These are phyloP conservation scores for Ustilago lituana DNA, from an alignment of 1,284 basidiomycete genomes.

Conservation along the genomic window DNA sequence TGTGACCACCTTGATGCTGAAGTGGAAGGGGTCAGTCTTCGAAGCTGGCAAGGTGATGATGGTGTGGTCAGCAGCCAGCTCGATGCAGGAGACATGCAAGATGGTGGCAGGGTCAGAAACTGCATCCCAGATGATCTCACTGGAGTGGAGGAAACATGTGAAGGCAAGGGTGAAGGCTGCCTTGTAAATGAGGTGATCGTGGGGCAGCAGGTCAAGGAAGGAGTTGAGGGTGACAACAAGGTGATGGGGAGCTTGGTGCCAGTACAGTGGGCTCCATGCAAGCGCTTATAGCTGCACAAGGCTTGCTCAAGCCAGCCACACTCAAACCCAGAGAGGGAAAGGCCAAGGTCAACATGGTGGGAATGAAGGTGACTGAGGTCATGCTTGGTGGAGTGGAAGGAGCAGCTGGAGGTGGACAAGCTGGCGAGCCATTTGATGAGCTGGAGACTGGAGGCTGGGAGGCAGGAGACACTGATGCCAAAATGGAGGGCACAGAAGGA, in stretches of 20 bases:
- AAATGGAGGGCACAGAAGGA: no score
- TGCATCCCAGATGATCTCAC: neutral
- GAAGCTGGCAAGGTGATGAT: neutral
- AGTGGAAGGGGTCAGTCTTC: neutral
- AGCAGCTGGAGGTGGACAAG: neutral
- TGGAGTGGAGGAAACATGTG: neutral
- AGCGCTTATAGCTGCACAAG: neutral
- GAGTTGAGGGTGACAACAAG: neutral
- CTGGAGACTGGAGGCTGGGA: neutral
- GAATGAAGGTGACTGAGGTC: neutral
- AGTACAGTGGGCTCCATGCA: neutral
- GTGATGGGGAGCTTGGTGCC: neutral
- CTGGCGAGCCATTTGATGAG: neutral
- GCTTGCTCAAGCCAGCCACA: neutral
- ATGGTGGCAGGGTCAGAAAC: neutral
- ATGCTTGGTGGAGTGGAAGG: slow-evolving; percentile 2
- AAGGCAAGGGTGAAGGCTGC: neutral
- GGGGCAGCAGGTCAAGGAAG: no score
- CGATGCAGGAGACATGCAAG: neutral
- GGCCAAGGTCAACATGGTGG: slow-evolving; percentile 3
- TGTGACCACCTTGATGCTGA: neutral
- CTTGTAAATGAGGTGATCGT: neutral
- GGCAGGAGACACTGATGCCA: neutral
- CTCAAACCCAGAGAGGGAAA: neutral
- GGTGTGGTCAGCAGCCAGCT: neutral